Evolutionary conservation across 371 early-diverging fungal genomes (phyloP).

Genomic region (Apophysomyces elegans): DNA sequence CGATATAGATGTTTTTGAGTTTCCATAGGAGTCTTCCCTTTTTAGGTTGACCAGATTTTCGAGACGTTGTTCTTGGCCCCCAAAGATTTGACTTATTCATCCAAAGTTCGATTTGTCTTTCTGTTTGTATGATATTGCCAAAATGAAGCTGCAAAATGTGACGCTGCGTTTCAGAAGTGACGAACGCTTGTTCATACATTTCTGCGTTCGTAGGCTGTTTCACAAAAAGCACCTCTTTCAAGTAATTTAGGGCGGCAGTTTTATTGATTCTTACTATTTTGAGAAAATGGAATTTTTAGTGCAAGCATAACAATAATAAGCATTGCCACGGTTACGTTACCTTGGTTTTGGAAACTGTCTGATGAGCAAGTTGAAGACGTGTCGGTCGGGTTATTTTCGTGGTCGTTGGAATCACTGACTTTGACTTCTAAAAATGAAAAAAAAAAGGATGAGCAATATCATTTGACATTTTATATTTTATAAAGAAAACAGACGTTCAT

Average conservation of each 20-base stretch:
- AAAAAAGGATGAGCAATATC: slow-evolving; percentile 5
- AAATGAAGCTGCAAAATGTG: background rate
- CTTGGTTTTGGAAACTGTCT: background rate
- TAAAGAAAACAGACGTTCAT: slow-evolving; percentile 1
- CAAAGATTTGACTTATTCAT: background rate
- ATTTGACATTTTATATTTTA: background rate
- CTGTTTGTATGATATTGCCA: background rate
- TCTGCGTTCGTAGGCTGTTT: slow-evolving; percentile 4
- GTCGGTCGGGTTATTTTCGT: slow-evolving; percentile 3
- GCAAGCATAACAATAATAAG: slow-evolving; percentile 4
- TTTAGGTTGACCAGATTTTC: slow-evolving; percentile 2
- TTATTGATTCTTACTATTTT: slow-evolving; percentile 5
- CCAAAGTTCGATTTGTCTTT: slow-evolving; percentile 2
- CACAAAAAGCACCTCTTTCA: slow-evolving; percentile 2
- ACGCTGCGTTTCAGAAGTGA: slow-evolving; percentile 2
- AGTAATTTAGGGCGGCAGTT: slow-evolving; percentile 4
- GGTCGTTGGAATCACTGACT: background rate
- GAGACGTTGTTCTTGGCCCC: slow-evolving; percentile 4
- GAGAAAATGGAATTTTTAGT: slow-evolving; percentile 2
- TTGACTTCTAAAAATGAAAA: background rate
- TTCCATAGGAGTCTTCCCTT: slow-evolving; percentile 5
- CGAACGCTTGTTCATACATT: slow-evolving; percentile 1
- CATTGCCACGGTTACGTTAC: background rate
- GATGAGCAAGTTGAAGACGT: slow-evolving; percentile 2
- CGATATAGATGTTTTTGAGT: slow-evolving; percentile 1